These are phyloP conservation scores for Fragilaria radians DNA, from an alignment of 108 stramenopile species.

Conservation along the genomic window DNA sequence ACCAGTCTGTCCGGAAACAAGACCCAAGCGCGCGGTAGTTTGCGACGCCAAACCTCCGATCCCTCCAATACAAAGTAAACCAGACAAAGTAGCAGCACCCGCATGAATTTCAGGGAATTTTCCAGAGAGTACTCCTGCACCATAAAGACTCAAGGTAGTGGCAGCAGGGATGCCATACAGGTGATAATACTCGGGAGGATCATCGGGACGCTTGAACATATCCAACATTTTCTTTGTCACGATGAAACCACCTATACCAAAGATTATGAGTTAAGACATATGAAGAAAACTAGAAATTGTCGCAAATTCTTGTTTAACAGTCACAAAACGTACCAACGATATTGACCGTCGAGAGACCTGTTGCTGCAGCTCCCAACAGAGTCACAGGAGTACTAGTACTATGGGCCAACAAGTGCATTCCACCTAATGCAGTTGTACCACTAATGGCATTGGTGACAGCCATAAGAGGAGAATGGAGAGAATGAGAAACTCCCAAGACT, in stretches of 20 bases:
- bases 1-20: slow-evolving; percentile 95
- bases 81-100: slow-evolving; percentile 81
- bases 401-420: slow-evolving; percentile 93
- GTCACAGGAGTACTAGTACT: slow-evolving; percentile 56
- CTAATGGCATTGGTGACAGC: slow-evolving; percentile 98
- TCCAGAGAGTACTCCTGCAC: slow-evolving; percentile 63
- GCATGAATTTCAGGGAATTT: slow-evolving; percentile 84
- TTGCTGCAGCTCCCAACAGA: slow-evolving; percentile 85
- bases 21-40: slow-evolving; percentile 91
- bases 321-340: slow-evolving; percentile 64
- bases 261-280: slow-evolving; percentile 4
- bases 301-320: slow-evolving; percentile 10
- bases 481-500: slow-evolving; percentile 93
- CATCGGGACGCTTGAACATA: slow-evolving; percentile 98
- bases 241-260: slow-evolving; percentile 76
- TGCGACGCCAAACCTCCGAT: slow-evolving; percentile 94
- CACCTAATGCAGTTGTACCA: slow-evolving; percentile 97
- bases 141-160: slow-evolving; percentile 67
- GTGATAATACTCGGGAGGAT: slow-evolving; percentile 96
- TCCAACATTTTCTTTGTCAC: slow-evolving; percentile 99
- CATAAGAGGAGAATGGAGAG: slow-evolving; percentile 98
- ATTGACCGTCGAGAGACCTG: slow-evolving; percentile 89
- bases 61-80: slow-evolving; percentile 96
- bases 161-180: slow-evolving; percentile 94
- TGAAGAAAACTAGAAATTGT: slow-evolving; percentile 17